These are phyloP conservation scores for Lentinula detonsa DNA, from an alignment of 768 basidiomycete species.

Conservation along the genomic window DNA sequence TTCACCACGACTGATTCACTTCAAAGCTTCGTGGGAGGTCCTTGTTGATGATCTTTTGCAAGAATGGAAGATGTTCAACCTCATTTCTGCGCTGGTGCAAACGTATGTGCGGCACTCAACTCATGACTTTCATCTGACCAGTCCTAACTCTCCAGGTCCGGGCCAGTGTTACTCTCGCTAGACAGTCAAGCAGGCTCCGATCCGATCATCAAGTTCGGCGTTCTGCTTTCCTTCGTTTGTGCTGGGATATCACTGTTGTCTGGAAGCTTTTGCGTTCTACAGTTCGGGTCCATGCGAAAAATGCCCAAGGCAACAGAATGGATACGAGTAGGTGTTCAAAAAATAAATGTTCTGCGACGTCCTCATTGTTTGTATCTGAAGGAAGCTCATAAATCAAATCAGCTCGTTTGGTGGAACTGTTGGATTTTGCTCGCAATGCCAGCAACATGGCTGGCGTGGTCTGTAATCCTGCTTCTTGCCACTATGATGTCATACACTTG, in stretches of 20 bases:
- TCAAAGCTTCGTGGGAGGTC: neutral
- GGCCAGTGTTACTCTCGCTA: neutral
- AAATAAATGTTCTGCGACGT: too few species aligned
- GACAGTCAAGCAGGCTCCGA: neutral
- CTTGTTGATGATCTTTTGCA: neutral
- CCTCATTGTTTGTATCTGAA: neutral
- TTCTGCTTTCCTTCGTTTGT: neutral
- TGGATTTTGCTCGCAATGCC: constrained; percentile 1
- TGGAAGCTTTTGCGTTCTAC: neutral
- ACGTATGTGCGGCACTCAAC: neutral
- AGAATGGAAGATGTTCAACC: constrained; percentile 3
- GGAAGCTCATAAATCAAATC: constrained; percentile 1
- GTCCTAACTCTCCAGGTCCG: neutral
- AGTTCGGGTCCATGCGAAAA: constrained; percentile 4
- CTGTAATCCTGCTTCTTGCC: neutral
- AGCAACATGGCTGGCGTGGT: neutral
- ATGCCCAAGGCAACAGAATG: neutral
- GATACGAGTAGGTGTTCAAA: neutral
- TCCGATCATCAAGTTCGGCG: neutral
- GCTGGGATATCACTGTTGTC: neutral
- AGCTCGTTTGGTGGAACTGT: constrained; percentile 1
- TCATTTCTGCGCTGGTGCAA: neutral
- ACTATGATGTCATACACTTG: neutral
- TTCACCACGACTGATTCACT: neutral
- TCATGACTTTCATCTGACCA: neutral